Evolutionary conservation across 2,329 filamentous ascomycete genomes (phyloP).

Genomic region (Phaeosphaeriaceae sp.): DNA sequence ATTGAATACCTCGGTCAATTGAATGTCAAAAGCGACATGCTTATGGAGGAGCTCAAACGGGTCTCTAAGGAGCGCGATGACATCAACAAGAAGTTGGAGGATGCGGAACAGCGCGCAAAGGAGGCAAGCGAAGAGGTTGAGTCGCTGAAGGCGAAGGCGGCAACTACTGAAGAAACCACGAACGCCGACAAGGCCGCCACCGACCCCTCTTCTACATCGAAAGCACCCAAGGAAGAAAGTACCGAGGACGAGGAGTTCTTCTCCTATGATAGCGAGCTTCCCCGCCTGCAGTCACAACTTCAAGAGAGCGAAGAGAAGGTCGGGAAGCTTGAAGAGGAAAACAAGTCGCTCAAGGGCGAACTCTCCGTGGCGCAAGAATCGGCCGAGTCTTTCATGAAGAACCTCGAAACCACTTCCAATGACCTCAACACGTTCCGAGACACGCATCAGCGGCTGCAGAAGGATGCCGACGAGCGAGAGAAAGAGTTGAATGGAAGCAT

Average conservation of each 20-base stretch:
- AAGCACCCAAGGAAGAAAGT: slow-evolving; percentile 30
- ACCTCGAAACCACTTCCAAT: slow-evolving; percentile 71
- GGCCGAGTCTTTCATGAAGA: slow-evolving; percentile 57
- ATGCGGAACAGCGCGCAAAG: slow-evolving; percentile 69
- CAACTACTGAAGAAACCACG: slow-evolving; percentile 23
- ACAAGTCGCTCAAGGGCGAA: slow-evolving; percentile 73
- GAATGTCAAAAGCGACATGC: slow-evolving; percentile 87
- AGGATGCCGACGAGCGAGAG: slow-evolving; percentile 40
- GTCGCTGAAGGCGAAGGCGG: slow-evolving; percentile 54
- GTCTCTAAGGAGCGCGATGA: slow-evolving; percentile 83
- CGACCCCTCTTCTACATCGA: slow-evolving; percentile 35
- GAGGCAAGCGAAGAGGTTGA: slow-evolving; percentile 71
- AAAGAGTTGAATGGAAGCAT: slow-evolving; percentile 38
- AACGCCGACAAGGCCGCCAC: slow-evolving; percentile 30
- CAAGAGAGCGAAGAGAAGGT: slow-evolving; percentile 75
- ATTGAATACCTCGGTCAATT: slow-evolving; percentile 91
- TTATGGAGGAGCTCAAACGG: slow-evolving; percentile 90
- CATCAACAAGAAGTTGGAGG: slow-evolving; percentile 78
- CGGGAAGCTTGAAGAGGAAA: slow-evolving; percentile 72
- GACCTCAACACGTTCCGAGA: slow-evolving; percentile 67
- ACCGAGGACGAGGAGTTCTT: slow-evolving; percentile 79
- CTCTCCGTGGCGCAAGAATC: slow-evolving; percentile 76
- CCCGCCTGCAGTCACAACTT: slow-evolving; percentile 78
- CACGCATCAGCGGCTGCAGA: slow-evolving; percentile 54
- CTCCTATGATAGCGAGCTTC: slow-evolving; percentile 88